phyloP scores from a whole-genome alignment of 768 basidiomycete species.

The Zangia roseola region DNA sequence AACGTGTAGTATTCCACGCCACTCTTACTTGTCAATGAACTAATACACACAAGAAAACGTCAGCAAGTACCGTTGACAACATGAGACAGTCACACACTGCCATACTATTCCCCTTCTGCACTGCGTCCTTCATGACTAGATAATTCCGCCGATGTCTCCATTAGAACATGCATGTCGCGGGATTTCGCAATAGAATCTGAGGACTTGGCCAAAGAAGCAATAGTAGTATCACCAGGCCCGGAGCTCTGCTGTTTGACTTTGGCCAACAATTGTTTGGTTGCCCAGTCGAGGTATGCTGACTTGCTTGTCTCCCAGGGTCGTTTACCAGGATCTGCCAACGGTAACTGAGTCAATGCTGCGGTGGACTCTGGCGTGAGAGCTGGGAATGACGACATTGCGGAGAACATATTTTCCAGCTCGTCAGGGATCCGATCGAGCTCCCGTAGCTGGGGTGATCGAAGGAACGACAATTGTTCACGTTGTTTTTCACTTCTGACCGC shows the following conservation, averaged over 20 bases:
- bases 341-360: slow-evolving; percentile 32
- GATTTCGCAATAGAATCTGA: slow-evolving; percentile 18
- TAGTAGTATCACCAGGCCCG: slow-evolving; percentile 16
- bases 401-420: slow-evolving; percentile 45
- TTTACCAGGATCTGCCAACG: slow-evolving; percentile 57
- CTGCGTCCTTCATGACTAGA: background rate
- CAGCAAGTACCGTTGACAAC: background rate
- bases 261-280: slow-evolving; percentile 52
- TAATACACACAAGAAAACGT: background rate
- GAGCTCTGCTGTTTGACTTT: slow-evolving; percentile 23
- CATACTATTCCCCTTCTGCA: background rate
- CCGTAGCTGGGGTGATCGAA: slow-evolving; percentile 40
- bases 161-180: slow-evolving; percentile 18
- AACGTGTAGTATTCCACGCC: background rate
- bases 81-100: background rate
- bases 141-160: slow-evolving; percentile 8
- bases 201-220: slow-evolving; percentile 21
- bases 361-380: slow-evolving; percentile 40
- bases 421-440: slow-evolving; percentile 41
- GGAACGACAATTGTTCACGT: slow-evolving; percentile 42
- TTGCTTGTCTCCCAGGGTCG: slow-evolving; percentile 76
- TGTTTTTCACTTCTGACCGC: slow-evolving; percentile 46
- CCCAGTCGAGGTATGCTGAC: slow-evolving; percentile 80
- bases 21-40: background rate
- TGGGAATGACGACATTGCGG: slow-evolving; percentile 49